These are phyloP conservation scores for Xerocomus nothofagi DNA, from an alignment of 1,284 basidiomycete genomes.

Conservation along the genomic window DNA sequence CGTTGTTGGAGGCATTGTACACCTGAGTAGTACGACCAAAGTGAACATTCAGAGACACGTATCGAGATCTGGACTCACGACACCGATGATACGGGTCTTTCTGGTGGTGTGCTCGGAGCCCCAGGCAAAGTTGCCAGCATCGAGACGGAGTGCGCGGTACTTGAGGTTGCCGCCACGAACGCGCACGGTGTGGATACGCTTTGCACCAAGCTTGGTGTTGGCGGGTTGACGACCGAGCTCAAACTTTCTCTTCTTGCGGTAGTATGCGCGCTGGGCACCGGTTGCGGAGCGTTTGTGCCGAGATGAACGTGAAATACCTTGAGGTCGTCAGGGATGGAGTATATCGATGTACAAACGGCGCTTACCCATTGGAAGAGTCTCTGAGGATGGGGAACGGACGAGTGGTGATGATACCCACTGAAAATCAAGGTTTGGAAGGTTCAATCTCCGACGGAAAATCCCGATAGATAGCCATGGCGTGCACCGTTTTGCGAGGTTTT, in stretches of 20 bases:
- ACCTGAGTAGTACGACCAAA: conserved; percentile 50
- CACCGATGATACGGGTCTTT: conserved; percentile 93
- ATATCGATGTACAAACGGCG: conserved; percentile 30
- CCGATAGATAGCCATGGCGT: conserved; percentile 10
- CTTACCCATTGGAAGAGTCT: conserved; percentile 54
- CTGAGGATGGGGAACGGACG: conserved; percentile 35
- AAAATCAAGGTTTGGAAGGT: conserved; percentile 35
- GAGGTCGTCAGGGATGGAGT: conserved; percentile 12
- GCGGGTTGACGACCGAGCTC: conserved; percentile 96
- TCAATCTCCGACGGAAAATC: conserved; percentile 29
- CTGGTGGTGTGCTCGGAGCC: conserved; percentile 87
- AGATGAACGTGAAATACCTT: conserved; percentile 93
- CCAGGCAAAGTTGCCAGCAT: conserved; percentile 96
- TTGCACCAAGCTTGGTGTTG: conserved; percentile 91
- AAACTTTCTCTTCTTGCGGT: conserved; percentile 99
- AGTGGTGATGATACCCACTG: conserved; percentile 32
- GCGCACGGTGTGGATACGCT: conserved; percentile 92
- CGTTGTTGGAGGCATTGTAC: conserved; percentile 98
- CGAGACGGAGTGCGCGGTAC: conserved; percentile 91
- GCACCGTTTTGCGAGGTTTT: conserved; percentile 15
- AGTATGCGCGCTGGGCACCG: conserved; percentile 91
- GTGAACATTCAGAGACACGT: conserved; percentile 12
- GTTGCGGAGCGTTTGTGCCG: conserved; percentile 94
- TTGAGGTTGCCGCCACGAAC: conserved; percentile 93
- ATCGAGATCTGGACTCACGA: conserved; percentile 60